Conservation (phyloP, 163 green algal species). For the Chlorella variabilis region DNA sequence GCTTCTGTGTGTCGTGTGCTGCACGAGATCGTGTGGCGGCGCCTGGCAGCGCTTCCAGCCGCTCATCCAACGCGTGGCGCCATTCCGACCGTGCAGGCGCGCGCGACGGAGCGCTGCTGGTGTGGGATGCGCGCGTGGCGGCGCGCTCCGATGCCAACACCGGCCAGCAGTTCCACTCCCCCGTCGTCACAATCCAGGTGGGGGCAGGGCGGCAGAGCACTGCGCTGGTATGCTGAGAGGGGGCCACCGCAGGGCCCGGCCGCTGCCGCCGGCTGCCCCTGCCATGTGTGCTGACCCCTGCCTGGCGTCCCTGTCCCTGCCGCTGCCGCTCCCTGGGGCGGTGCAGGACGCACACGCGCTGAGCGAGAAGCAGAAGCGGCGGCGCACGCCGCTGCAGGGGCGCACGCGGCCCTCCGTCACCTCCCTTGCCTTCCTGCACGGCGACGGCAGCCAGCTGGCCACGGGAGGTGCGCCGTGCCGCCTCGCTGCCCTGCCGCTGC, state of each 20-base stretch:
- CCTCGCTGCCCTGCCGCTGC: neutral
- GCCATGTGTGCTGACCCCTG: too few species aligned
- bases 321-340: neutral
- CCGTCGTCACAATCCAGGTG: slow-evolving; percentile 32
- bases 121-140: slow-evolving; percentile 72
- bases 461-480: slow-evolving; percentile 42
- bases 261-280: too few species aligned
- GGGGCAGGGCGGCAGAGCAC: too few species aligned
- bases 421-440: slow-evolving; percentile 62
- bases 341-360: slow-evolving; percentile 38
- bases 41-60: too few species aligned
- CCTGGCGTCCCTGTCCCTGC: neutral
- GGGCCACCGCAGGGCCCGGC: too few species aligned
- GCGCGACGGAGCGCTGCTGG: slow-evolving; percentile 69
- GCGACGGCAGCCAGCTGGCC: slow-evolving; percentile 57
- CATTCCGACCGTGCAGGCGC: slow-evolving; percentile 56
- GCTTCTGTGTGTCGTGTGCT: too few species aligned
- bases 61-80: too few species aligned
- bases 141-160: neutral
- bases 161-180: slow-evolving; percentile 8
- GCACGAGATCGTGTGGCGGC: too few species aligned
- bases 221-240: too few species aligned
- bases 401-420: slow-evolving; percentile 66
- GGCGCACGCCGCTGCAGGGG: slow-evolving; percentile 31
- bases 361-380: slow-evolving; percentile 1